Evolutionary conservation across 2,329 filamentous ascomycete species (phyloP).

Genomic region (Claviceps cyperi): DNA sequence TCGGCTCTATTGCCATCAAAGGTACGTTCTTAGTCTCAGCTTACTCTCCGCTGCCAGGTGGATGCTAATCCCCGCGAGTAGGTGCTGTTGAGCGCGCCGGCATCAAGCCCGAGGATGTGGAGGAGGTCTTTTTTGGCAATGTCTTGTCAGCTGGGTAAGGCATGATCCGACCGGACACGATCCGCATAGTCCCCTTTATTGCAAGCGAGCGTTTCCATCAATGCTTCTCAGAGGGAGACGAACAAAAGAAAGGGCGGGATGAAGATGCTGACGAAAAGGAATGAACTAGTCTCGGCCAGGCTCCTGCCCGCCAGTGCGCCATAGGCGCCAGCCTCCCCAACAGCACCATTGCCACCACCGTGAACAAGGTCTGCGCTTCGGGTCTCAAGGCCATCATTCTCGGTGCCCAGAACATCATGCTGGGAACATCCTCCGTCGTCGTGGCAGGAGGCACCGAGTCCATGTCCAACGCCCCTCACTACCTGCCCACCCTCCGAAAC

Average conservation of each 20-base stretch:
- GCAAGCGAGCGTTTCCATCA: no score
- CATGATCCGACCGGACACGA: neutral
- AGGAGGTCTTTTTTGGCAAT: constrained; percentile 98
- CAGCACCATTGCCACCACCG: constrained; percentile 70
- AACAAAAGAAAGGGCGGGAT: no score
- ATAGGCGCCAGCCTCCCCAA: constrained; percentile 75
- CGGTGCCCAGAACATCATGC: constrained; percentile 93
- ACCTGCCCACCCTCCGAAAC: constrained; percentile 72
- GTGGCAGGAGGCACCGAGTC: constrained; percentile 93
- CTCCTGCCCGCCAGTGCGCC: constrained; percentile 87
- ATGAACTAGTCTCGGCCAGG: constrained; percentile 66
- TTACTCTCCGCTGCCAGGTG: neutral
- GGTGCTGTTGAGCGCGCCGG: constrained; percentile 74
- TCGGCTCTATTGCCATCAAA: constrained; percentile 88
- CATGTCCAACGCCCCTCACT: constrained; percentile 97
- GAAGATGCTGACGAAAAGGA: neutral
- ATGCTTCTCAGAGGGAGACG: no score
- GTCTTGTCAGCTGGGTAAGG: constrained; percentile 86
- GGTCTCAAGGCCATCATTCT: constrained; percentile 88
- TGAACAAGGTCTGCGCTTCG: constrained; percentile 99
- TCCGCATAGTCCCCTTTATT: neutral
- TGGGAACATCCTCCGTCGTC: constrained; percentile 81
- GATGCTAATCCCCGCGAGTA: constrained; percentile 14
- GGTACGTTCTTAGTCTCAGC: constrained; percentile 33
- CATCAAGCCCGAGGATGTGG: constrained; percentile 76